Base-by-base conservation (phyloP, 2,329 filamentous ascomycete species). In the Clathrospora elynae region DNA sequence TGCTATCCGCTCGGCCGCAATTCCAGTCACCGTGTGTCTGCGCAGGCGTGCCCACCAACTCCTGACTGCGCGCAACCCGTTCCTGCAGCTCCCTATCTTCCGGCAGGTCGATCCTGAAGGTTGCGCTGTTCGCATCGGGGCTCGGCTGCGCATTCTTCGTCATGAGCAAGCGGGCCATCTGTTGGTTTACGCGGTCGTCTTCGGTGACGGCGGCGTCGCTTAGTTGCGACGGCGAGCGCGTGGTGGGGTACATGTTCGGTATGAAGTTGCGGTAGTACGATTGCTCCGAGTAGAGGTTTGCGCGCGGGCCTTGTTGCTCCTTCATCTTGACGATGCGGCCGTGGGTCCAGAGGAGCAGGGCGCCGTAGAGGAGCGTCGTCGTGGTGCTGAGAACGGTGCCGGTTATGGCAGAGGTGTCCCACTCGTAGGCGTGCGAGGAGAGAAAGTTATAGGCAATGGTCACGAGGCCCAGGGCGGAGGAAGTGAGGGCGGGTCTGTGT, bases 161-260 rank as follows among this genome's bases (percentile, higher is more conserved):
- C 41, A 67, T 57, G 11, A 78, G 70, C 0, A 79, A 66, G 49
- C 73, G 67, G n/a, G 75, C 68, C 71, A 78, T 76, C 48, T 78
- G 76, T 51, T 76, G 73, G 19, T 75, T 73, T 43, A 77, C 73
- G 46, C 72, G 64, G 35, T 79, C 76, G 39, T 78, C 74, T 53
- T 79, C 76, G 14, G 70, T 69, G 39, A 75, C 51, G 0, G 59
- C 40, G 3, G 53, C 22, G 16, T 57, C 49, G 11, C 59, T 60
- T 4, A 64, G 58, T n/a, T 52, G 54, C 13, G 55, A 52, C 10
- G 57, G 55, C n/a, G 59, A 53, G 34, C 51, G 58, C 10, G 55
- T 25, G 24, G 67, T 61, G 1, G 74, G 74, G 43, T 74, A 76
- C 72, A 76, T 75, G 59, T 76, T 77, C 11, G 65, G 62, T 37